Evolutionary conservation across 352 stramenopile species (phyloP).

Genomic region (Phytopythium sindhum): DNA sequence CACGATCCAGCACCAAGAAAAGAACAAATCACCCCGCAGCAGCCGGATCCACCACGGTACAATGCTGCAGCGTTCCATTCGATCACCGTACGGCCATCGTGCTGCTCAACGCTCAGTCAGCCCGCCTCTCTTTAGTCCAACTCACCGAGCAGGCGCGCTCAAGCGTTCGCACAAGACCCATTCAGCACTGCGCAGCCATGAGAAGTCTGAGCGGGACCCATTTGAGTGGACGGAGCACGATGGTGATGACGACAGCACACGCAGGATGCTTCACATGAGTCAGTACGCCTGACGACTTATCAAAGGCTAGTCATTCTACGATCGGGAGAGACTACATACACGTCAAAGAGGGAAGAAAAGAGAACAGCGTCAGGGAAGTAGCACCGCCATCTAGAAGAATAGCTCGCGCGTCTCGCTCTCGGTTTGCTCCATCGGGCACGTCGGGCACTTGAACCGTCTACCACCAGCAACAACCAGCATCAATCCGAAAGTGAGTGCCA

Average conservation of each 20-base stretch:
- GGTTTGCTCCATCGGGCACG: slow-evolving; percentile 79
- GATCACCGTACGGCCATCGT: neutral
- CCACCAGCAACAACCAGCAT: slow-evolving; percentile 9
- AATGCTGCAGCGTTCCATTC: neutral
- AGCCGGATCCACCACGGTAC: neutral
- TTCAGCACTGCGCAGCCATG: neutral
- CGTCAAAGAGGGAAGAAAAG: slow-evolving; percentile 1
- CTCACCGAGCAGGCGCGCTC: neutral
- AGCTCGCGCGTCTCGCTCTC: slow-evolving; percentile 70
- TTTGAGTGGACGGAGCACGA: slow-evolving; percentile 8
- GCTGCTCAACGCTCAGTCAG: neutral
- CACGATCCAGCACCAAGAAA: neutral
- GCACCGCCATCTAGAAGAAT: slow-evolving; percentile 41
- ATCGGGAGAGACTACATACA: neutral
- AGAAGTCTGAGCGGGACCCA: slow-evolving; percentile 1
- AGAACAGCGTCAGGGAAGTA: neutral
- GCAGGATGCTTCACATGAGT: slow-evolving; percentile 8
- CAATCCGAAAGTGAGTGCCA: slow-evolving; percentile 10
- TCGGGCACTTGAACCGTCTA: slow-evolving; percentile 87
- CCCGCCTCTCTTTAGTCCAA: neutral
- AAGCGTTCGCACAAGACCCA: neutral
- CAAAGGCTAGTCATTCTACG: neutral
- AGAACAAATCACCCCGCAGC: neutral
- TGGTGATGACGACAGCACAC: slow-evolving; percentile 8
- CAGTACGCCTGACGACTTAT: slow-evolving; percentile 7